Evolutionary conservation across 176 grass and related monocot genomes (phyloP), one percentile per base, ranked within the genome.

Genomic region (Carex scoparia): DNA sequence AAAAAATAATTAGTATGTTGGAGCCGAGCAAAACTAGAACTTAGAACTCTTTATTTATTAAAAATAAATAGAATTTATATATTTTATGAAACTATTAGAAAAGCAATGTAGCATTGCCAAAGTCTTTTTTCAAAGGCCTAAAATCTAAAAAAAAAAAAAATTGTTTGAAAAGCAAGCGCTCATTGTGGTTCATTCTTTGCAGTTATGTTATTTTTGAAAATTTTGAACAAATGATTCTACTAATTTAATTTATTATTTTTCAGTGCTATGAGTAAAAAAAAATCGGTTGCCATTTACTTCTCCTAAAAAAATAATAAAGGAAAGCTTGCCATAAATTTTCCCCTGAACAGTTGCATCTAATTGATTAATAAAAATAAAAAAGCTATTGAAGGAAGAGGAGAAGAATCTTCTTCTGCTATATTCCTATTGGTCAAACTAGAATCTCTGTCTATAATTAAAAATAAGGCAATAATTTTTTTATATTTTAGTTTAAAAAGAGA

Each of bases 401-500:
- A 31, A n/a, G 48, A 30, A 55, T 77, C 23, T 54, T 63, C 61
- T 63, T 30, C 49, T 77, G 23, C 16, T 1, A 77, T 3, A 56
- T 56, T 77, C 48, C 72, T 77, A 77, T 56, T 77, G 48, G 72
- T 55, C 48, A 77, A 77, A 55, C 19, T 55, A 7, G 27, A 77
- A 77, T 77, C 48, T 77, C 10, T 53, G 48, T 77, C 31, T 23
- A 1, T 14, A 4, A 19, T 19, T 51, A 7, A 1, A 14, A 54
- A 31, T 32, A 27, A 67, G 27, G 44, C 4, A 23, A 12, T 44
- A n/a, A 4, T 51, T 23, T 10, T n/a, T 4, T 11, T 12, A 12
- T 69, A 40, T 69, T 69, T 12, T 8, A 0, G 4, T 40, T 40
- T 5, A 28, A 10, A 53, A 28, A 42, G n/a, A 74, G 44, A 51